Percentiles rank a stretch among this genome's conserved stretches.
Evolutionary conservation across 768 basidiomycete species (phyloP).

Genomic region (Tulasnella sp.): DNA sequence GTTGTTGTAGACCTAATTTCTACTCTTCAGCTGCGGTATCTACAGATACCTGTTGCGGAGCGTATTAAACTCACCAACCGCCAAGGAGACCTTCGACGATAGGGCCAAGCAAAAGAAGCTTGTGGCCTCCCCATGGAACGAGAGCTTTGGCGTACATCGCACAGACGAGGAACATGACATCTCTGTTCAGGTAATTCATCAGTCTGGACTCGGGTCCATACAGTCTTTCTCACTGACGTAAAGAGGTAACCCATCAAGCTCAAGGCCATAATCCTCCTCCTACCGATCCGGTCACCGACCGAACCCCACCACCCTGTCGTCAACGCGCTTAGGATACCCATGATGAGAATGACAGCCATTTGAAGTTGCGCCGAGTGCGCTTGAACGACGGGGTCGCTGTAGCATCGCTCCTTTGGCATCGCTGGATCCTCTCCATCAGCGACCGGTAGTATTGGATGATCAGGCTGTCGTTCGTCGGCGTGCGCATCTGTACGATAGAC

Average conservation of each 20-base stretch:
- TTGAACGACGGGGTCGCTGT: conserved; percentile 46
- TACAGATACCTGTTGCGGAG: not conserved
- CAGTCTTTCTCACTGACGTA: conserved; percentile 63
- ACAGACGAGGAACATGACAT: conserved; percentile 67
- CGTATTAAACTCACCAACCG: conserved; percentile 50
- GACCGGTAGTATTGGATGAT: too few species aligned
- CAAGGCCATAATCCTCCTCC: conserved; percentile 59
- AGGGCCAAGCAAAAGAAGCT: conserved; percentile 65
- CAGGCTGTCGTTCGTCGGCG: not conserved
- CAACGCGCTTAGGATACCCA: conserved; percentile 68
- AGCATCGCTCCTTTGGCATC: conserved; percentile 30
- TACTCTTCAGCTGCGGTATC: not conserved
- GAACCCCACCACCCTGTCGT: conserved; percentile 84
- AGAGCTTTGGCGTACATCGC: conserved; percentile 39
- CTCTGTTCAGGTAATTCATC: conserved; percentile 52
- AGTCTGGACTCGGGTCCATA: too few species aligned
- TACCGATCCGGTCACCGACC: conserved; percentile 62
- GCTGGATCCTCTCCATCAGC: conserved; percentile 20
- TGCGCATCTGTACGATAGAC: not conserved
- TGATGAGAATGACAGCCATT: conserved; percentile 54
- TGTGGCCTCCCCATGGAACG: conserved; percentile 47
- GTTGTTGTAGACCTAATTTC: conserved; percentile 19
- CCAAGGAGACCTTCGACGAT: conserved; percentile 71
- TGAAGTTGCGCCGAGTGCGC: conserved; percentile 63
- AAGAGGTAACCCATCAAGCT: conserved; percentile 57